Evolutionary conservation across 805 yeast species (phyloP).

Genomic region (Starmerella powellii): DNA sequence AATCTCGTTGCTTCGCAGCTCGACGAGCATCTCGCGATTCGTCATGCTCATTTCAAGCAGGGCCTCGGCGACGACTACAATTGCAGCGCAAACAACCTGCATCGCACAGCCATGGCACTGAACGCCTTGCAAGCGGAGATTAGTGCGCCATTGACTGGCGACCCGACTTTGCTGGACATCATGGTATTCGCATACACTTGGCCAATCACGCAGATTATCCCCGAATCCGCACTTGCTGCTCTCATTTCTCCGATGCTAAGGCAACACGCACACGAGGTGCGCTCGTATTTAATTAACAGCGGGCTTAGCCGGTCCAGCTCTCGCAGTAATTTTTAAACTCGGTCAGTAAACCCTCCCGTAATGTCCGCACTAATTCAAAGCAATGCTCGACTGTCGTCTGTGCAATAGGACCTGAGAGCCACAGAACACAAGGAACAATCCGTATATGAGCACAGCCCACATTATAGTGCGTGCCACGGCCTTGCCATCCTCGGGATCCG

Average conservation of each 20-base stretch:
- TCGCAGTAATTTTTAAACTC: no score
- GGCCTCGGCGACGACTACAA: constrained; percentile 12
- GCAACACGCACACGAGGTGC: constrained; percentile 16
- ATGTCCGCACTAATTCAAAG: constrained; percentile 27
- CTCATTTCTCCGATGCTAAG: constrained; percentile 16
- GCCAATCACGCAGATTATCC: constrained; percentile 15
- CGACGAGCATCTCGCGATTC: constrained; percentile 9
- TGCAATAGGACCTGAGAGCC: constrained; percentile 68
- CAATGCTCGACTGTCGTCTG: constrained; percentile 55
- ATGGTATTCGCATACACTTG: constrained; percentile 21
- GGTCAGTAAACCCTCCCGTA: no score
- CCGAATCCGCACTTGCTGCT: constrained; percentile 19
- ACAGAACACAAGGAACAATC: constrained; percentile 72
- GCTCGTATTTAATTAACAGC: constrained; percentile 1
- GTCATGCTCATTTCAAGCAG: not conserved
- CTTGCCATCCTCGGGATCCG: constrained; percentile 84
- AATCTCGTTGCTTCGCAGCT: constrained; percentile 7
- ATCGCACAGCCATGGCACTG: constrained; percentile 12
- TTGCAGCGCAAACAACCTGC: constrained; percentile 5
- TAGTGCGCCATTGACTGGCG: not conserved
- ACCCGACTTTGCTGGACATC: constrained; percentile 18
- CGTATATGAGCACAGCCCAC: constrained; percentile 77
- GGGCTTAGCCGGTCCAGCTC: no score
- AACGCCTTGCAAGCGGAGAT: constrained; percentile 7
- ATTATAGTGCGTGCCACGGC: constrained; percentile 87